A percentile compares a stretch with the other conserved stretches of the same genome.
These are phyloP conservation scores for Phycomyces blakesleeanus DNA, from an alignment of 192 early-diverging fungal species.

Conservation along the genomic window DNA sequence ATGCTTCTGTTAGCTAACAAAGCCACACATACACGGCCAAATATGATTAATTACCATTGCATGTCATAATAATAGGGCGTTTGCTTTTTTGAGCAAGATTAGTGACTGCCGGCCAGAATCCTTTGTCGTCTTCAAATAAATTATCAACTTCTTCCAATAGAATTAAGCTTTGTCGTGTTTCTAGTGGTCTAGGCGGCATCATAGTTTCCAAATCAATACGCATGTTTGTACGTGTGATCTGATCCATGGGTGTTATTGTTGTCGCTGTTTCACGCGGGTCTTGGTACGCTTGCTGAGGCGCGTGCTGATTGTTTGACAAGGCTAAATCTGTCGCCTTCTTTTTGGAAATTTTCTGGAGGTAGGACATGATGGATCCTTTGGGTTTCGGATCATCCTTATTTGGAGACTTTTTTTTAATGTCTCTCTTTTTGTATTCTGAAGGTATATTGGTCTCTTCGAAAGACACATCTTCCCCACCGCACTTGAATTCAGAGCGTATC, in stretches of 20 bases:
- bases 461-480: not conserved
- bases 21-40: not conserved
- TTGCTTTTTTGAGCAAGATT: conserved; percentile 67
- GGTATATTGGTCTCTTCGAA: not conserved
- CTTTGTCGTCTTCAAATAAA: conserved; percentile 76
- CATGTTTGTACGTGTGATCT: not conserved
- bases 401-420: not conserved
- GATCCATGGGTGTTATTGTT: not conserved
- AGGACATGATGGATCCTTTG: conserved; percentile 3
- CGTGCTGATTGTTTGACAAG: too few relatives aligned
- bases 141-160: conserved; percentile 83
- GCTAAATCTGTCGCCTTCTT: too few relatives aligned
- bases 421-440: too few relatives aligned
- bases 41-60: conserved; percentile 48
- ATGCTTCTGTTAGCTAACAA: not conserved
- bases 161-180: conserved; percentile 61
- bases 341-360: not conserved
- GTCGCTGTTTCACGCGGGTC: not conserved
- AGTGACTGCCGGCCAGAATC: conserved; percentile 69
- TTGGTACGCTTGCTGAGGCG: too few relatives aligned
- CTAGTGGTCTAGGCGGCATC: not conserved
- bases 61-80: conserved; percentile 79
- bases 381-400: not conserved
- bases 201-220: not conserved
- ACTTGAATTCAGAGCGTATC: not conserved